Percentiles rank a stretch among this genome's conserved stretches.
Conservation (phyloP, 805 yeast species). For the Kodamaea leandrae region DNA sequence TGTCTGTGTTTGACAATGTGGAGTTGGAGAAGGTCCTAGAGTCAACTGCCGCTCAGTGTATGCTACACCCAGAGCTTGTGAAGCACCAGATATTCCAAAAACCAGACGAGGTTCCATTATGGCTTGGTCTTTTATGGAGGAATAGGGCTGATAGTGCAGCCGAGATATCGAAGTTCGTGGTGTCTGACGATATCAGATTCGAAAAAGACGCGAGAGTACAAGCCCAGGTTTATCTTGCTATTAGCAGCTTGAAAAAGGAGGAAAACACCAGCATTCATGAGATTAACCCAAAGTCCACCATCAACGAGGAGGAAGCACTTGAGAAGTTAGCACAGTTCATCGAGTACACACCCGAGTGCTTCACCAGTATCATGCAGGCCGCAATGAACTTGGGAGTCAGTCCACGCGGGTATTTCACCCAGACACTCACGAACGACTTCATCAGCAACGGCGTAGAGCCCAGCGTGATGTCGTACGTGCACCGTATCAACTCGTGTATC, state of each 20-base stretch:
- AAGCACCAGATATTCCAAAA: not conserved
- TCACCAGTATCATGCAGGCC: conserved; percentile 17
- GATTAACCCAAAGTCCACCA: not conserved
- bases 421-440: conserved; percentile 17
- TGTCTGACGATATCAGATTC: conserved; percentile 23
- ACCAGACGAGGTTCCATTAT: not conserved
- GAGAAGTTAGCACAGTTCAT: not conserved
- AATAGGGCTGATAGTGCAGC: conserved; percentile 14
- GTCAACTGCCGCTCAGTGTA: not conserved
- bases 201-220: conserved; percentile 18
- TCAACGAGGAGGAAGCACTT: not conserved
- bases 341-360: conserved; percentile 1
- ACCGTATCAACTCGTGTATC: conserved; percentile 29
- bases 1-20: conserved; percentile 12
- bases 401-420: conserved; percentile 19
- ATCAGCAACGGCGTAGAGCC: conserved; percentile 12
- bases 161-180: conserved; percentile 16
- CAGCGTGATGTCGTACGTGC: conserved; percentile 25
- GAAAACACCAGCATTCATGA: not conserved
- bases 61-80: not conserved
- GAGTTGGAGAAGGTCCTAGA: not conserved
- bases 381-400: conserved; percentile 13
- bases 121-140: not conserved
- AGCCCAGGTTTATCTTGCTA: conserved; percentile 14
- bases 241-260: not conserved